phyloP scores from a whole-genome alignment of 371 early-diverging fungal genomes.

The Nematocida minor region DNA sequence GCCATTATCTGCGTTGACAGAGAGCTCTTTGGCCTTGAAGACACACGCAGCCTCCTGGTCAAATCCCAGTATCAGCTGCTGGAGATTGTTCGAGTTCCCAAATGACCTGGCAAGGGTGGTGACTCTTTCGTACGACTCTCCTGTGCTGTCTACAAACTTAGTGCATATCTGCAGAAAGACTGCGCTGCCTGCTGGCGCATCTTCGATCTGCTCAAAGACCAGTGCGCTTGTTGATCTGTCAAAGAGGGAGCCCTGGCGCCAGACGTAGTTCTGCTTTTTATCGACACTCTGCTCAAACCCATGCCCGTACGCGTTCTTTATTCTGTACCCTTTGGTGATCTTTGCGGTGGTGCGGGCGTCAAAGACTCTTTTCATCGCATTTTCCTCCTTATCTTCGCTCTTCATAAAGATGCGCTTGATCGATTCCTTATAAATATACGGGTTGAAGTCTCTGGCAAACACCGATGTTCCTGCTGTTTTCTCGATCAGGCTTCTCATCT shows the following conservation, averaged over 20 bases:
- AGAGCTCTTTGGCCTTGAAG: conserved; percentile 91
- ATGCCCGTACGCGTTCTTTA: conserved; percentile 59
- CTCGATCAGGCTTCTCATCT: conserved; percentile 86
- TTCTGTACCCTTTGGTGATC: conserved; percentile 52
- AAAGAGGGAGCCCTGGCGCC: conserved; percentile 58
- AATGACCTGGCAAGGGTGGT: conserved; percentile 64
- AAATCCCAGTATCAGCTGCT: conserved; percentile 79
- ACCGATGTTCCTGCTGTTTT: conserved; percentile 87
- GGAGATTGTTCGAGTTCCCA: conserved; percentile 21
- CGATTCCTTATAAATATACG: conserved; percentile 58
- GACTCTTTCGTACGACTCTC: conserved; percentile 51
- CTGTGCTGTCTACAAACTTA: conserved; percentile 57
- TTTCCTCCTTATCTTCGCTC: conserved; percentile 80
- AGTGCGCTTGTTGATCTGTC: conserved; percentile 53
- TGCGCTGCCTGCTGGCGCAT: conserved; percentile 32
- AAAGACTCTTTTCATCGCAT: conserved; percentile 82
- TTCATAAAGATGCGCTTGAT: conserved; percentile 65
- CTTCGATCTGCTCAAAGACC: conserved; percentile 52
- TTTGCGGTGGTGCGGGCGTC: conserved; percentile 89
- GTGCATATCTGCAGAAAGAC: conserved; percentile 64
- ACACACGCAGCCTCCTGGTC: conserved; percentile 98
- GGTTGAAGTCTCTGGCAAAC: conserved; percentile 72
- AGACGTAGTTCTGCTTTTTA: conserved; percentile 44
- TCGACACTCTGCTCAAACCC: conserved; percentile 39
- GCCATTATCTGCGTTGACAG: conserved; percentile 88